phyloP scores from a whole-genome alignment of 495 filamentous ascomycete genomes.

The Aspergillus kassunensis region DNA sequence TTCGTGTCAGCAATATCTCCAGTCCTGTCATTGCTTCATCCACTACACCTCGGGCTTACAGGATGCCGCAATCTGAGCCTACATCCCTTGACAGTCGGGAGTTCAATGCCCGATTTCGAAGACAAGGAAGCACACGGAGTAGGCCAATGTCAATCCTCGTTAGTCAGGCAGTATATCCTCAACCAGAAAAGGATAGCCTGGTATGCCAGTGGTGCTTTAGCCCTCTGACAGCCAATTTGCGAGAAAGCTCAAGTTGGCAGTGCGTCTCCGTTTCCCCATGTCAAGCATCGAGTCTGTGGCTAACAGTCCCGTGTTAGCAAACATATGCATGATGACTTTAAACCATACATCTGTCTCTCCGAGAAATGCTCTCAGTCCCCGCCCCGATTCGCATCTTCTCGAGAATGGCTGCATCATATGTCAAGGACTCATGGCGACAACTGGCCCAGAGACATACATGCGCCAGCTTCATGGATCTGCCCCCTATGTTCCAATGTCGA shows the following conservation, averaged over 20 bases:
- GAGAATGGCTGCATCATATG: constrained; percentile 4
- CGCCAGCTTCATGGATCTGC: not conserved
- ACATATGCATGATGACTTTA: not conserved
- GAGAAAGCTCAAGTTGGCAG: not conserved
- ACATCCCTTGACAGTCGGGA: not conserved
- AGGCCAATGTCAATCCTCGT: not conserved
- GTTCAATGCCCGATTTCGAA: not conserved
- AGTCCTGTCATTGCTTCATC: no score
- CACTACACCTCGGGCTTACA: not conserved
- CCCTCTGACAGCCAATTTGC: not conserved
- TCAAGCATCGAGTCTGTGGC: not conserved
- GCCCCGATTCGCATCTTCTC: not conserved
- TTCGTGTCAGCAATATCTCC: no score
- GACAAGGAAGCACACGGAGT: no score
- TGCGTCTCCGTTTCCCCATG: not conserved
- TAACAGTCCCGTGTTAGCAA: not conserved
- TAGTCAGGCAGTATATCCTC: not conserved
- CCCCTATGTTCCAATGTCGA: not conserved
- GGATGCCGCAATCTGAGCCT: not conserved
- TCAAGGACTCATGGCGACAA: not conserved
- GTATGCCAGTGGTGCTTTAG: constrained; percentile 3
- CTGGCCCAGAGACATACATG: not conserved
- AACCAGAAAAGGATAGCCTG: not conserved
- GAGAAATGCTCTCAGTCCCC: not conserved
- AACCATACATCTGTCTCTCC: not conserved